Base-by-base conservation (phyloP, 2,329 filamentous ascomycete genomes). In the Calonectria crousiana region DNA sequence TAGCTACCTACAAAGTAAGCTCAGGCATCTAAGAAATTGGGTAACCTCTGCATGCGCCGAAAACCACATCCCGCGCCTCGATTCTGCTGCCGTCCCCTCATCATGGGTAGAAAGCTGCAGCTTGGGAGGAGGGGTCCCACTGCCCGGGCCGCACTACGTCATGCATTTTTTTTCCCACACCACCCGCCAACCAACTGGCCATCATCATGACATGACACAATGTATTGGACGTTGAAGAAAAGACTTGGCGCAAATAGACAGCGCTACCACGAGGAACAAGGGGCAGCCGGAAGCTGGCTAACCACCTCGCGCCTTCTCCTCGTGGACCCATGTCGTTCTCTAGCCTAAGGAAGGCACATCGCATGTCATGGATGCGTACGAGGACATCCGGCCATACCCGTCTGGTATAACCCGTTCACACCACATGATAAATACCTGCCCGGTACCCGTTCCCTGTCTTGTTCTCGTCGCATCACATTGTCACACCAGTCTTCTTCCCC, bases 121-220 rank as follows among this genome's bases (percentile, higher is more conserved):
- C 47, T 34, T 34, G n/a, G 34, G 13, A 30, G 34, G 38, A 58
- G 41, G 32, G 51, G 68, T 71, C 74, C 68, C 74, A 75, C 77
- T 73, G 56, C 77, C 77, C 41, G 30, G 44, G 75, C 72, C 58
- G 69, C 72, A 74, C 79, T 81, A 81, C 79, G 79, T 81, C 79
- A 81, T 81, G 78, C 78, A 81, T 71, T 77, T 80, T 77, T 80
- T 74, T 20, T 47, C 44, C 44, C 76, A 74, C 60, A n/a, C n/a
- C 41, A 49, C 56, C 56, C 23, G 71, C 76, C 76, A 69, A 66
- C 41, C 68, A 71, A 66, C 77, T 71, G 36, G 23, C 69, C 72
- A 76, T 78, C 75, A 78, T 76, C 72, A 78, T 51, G 56, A 70
- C 71, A 73, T 58, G 66, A 65, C 53, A 69, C 52, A 51, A 62